Base-by-base conservation (phyloP, 768 basidiomycete genomes). In the Grammothele lineata region DNA sequence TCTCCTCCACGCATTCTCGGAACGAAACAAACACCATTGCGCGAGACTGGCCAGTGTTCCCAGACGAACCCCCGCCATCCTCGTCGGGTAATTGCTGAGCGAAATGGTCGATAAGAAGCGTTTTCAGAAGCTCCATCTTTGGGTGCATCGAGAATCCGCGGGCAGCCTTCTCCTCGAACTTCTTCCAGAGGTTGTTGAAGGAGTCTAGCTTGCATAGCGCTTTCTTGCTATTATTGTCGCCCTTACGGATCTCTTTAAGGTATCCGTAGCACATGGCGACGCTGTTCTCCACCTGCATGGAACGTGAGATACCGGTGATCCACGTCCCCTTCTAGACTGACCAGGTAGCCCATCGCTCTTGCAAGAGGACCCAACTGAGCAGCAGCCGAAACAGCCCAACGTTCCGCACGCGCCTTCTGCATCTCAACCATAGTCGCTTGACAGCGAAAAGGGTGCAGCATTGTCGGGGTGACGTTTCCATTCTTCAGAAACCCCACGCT, bases 1-100 rank as follows among this genome's bases (percentile, higher is more conserved):
- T 83, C 66, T 97, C 93, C 49, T 94, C 89, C 10, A 98, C 92
- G 27, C 85, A 89, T 43, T 88, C 83, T 47, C 96, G 74, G 63
- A 80, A 94, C n/a, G 87, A 85, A 43, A 87, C 86, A 62, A 98
- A 99, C 15, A 99, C 89, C 87, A 98, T 99, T 17, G 85, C 89
- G 51, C 84, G 77, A 2, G 91, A 91, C 37, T 57, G 63, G 6
- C 66, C 62, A 10, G 59, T 27, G n/a, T 19, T 32, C 8, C 27
- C 27, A 11, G 51, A 56, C 7, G 34, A 34, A 3, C 26, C 56
- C 41, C 66, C 70, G 22, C 56, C 62, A 11, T 63, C 73, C 17
- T 66, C 66, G 6, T 75, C 73, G n/a, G 66, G 66, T 37, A 75
- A 58, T 39, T 67, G 68, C 47, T 78, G 69, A 3, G 75, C 77